phyloP scores from a whole-genome alignment of 1,284 basidiomycete genomes.

The Ustilago loliicola region DNA sequence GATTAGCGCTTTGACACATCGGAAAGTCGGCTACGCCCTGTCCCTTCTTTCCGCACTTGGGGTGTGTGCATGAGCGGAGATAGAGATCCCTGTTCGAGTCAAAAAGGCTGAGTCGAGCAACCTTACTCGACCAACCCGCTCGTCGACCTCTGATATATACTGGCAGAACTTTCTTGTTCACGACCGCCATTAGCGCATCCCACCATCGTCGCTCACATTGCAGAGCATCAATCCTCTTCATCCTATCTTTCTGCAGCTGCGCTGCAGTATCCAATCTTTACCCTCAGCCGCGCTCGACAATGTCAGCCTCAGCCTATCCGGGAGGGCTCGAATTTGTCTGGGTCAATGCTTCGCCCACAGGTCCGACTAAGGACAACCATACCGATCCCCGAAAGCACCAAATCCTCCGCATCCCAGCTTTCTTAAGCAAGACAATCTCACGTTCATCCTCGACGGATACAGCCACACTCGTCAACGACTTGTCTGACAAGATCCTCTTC shows the following conservation, averaged over 20 bases:
- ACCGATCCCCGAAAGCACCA: background rate
- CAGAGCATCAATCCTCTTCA: background rate
- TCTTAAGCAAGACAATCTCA: slow-evolving; percentile 14
- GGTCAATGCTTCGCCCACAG: slow-evolving; percentile 33
- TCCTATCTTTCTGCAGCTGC: background rate
- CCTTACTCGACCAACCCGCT: background rate
- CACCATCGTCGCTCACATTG: background rate
- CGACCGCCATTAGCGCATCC: background rate
- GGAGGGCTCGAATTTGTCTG: slow-evolving; percentile 30
- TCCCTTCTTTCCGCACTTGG: background rate
- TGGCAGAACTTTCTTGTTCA: background rate
- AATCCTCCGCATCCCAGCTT: slow-evolving; percentile 17
- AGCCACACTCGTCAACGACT: slow-evolving; percentile 35
- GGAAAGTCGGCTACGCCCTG: slow-evolving; percentile 12
- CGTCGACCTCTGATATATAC: background rate
- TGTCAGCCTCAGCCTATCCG: background rate
- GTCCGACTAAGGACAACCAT: slow-evolving; percentile 8
- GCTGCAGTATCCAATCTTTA: background rate
- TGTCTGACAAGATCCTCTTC: slow-evolving; percentile 22
- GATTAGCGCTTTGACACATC: slow-evolving; percentile 31
- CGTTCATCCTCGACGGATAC: slow-evolving; percentile 9
- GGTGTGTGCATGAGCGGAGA: background rate
- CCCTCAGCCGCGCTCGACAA: background rate
- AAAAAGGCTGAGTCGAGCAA: slow-evolving; percentile 16
- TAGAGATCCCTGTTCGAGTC: slow-evolving; percentile 10